Conservation (phyloP, 768 basidiomycete species). For the Trametes punicea region DNA sequence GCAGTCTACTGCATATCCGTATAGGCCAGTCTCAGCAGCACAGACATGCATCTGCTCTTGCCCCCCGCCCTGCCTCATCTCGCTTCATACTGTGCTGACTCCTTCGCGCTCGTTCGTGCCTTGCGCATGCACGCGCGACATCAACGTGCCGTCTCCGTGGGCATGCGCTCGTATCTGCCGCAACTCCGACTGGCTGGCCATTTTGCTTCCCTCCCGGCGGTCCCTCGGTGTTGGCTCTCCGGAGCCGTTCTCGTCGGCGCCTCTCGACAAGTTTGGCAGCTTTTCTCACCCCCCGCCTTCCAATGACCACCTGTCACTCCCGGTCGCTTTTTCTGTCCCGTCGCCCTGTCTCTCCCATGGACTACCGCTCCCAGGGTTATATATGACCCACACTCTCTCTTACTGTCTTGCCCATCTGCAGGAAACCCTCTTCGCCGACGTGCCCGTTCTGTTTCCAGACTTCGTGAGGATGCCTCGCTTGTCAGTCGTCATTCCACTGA, state of each 20-base stretch:
- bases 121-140: constrained; percentile 1
- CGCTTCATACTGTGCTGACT: background rate
- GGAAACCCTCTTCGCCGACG: no score
- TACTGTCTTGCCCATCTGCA: background rate
- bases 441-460: background rate
- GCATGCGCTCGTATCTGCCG: background rate
- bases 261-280: background rate
- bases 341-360: background rate
- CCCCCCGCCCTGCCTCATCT: background rate
- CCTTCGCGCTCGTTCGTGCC: constrained; percentile 3
- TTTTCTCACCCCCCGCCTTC: constrained; percentile 6
- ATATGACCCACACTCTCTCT: background rate
- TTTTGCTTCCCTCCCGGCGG: background rate
- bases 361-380: constrained; percentile 12
- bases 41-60: background rate
- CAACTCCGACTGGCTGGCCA: constrained; percentile 3
- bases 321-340: background rate
- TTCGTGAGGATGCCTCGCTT: background rate
- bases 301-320: constrained; percentile 4
- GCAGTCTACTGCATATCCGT: background rate
- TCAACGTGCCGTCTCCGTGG: constrained; percentile 4
- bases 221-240: background rate
- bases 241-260: constrained; percentile 5
- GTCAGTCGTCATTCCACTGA: background rate
- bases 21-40: background rate